Evolutionary conservation across 2,329 filamentous ascomycete species (phyloP), one percentile per base, ranked within the genome.

Genomic region (Phialocephala sp.): DNA sequence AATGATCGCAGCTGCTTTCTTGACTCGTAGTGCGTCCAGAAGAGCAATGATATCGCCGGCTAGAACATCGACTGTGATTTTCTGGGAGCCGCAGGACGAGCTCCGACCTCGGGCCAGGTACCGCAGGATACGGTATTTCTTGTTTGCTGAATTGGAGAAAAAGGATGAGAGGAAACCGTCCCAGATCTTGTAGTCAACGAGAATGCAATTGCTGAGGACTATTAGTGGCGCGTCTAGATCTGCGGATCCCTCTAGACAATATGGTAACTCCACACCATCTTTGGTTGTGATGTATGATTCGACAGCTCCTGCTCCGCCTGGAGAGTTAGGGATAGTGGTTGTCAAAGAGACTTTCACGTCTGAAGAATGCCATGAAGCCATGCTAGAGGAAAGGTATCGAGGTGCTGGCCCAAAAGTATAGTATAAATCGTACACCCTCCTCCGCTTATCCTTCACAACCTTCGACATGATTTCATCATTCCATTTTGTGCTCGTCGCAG

Each of bases 121-220:
- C 11, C 92, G 89, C 0, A 97, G 81, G 69, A 96, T 84, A 60
- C 91, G 88, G 76, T 92, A 89, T 45, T 87, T 72, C 52, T 73
- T 69, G 57, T 74, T 73, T 3, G 60, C 58, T 6, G 72, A 68
- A 0, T 45, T 52, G 2, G 74, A 70, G 36, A 75, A 65, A 67
- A 76, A 76, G 8, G 64, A 59, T 1, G 66, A 60, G 0, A 95
- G 80, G 66, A 96, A 87, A 1, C 83, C 82, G 72, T 95, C 90
- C 93, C 93, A 97, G 85, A 97, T 95, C 76, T 86, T 83, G 69
- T 90, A 84, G 57, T 89, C 88, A 2, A 91, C 92, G 8, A 97
- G 85, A 59, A 97, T 89, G 0, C 90, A 94, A 81, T 96, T 96
- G 78, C 84, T 85, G 71, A 94, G 90, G 22, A 92, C 88, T 12